phyloP scores from a whole-genome alignment of 805 yeast genomes.

The Lipomyces mesembrius region DNA sequence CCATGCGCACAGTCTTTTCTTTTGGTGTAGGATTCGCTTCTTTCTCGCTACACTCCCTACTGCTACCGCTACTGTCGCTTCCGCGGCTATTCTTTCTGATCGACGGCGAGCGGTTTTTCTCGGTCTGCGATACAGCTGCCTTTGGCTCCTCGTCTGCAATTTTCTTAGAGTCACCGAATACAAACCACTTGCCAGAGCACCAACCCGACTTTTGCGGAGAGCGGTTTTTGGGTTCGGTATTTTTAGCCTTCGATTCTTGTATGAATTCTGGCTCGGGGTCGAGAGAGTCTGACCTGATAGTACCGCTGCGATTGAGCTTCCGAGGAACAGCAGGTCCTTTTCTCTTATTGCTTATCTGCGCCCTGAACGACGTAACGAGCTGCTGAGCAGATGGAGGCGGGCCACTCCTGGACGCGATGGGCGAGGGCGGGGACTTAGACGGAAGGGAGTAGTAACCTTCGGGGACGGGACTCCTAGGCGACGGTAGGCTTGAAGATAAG shows the following conservation, averaged over 20 bases:
- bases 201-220: slow-evolving; percentile 14
- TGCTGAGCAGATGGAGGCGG: slow-evolving; percentile 6
- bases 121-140: background rate
- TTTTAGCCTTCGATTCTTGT: slow-evolving; percentile 2
- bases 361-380: background rate
- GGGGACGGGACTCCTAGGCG: slow-evolving; percentile 6
- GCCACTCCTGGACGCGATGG: slow-evolving; percentile 9
- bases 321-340: slow-evolving; percentile 19
- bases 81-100: slow-evolving; percentile 8
- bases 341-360: background rate
- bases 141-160: background rate
- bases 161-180: slow-evolving; percentile 11
- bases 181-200: slow-evolving; percentile 6
- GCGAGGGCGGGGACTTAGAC: slow-evolving; percentile 32
- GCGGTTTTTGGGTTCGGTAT: background rate
- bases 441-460: slow-evolving; percentile 31
- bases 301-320: slow-evolving; percentile 23
- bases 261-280: slow-evolving; percentile 12
- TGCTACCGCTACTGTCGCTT: slow-evolving; percentile 16
- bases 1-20: slow-evolving; percentile 8
- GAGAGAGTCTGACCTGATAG: slow-evolving; percentile 18
- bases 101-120: background rate
- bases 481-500: background rate
- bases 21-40: slow-evolving; percentile 7
- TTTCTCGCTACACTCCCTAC: slow-evolving; percentile 11